Conservation (phyloP, 1,284 basidiomycete genomes). For the Xanthoconium separans region DNA sequence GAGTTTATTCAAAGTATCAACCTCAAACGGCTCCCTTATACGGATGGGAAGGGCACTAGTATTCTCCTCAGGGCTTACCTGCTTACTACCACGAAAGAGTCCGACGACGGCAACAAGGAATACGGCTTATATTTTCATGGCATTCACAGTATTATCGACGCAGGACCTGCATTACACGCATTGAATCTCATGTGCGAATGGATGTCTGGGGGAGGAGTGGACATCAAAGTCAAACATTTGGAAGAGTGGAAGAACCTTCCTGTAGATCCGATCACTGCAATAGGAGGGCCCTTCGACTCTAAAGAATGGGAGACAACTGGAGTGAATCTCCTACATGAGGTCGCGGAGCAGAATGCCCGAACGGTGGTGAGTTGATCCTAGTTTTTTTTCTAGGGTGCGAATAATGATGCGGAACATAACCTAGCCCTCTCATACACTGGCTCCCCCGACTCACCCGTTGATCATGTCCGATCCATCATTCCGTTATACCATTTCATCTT, state of each 20-base stretch:
- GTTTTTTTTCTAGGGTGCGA: too few species aligned
- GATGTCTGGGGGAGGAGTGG: conserved; percentile 21
- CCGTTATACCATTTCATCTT: neutral
- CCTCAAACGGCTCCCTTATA: conserved; percentile 18
- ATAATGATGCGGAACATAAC: neutral
- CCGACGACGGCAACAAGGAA: neutral
- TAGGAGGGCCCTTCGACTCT: conserved; percentile 7
- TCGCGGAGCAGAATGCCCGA: conserved; percentile 8
- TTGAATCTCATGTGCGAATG: conserved; percentile 27
- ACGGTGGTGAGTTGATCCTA: conserved; percentile 5
- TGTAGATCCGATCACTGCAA: conserved; percentile 22
- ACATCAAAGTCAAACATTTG: conserved; percentile 8
- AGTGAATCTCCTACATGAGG: conserved; percentile 9
- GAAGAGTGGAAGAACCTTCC: conserved; percentile 27
- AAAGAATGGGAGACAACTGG: conserved; percentile 17
- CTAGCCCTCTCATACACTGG: conserved; percentile 15
- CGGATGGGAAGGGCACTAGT: conserved; percentile 3
- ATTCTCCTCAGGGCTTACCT: conserved; percentile 17
- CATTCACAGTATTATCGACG: conserved; percentile 19
- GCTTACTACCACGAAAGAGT: conserved; percentile 10
- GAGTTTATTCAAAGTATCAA: conserved; percentile 18
- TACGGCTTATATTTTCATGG: conserved; percentile 24
- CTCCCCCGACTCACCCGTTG: conserved; percentile 13
- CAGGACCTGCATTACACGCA: conserved; percentile 13
- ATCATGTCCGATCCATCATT: conserved; percentile 13